Evolutionary conservation across 805 yeast genomes (phyloP).

Genomic region (Tetrapisispora nanseiensis): DNA sequence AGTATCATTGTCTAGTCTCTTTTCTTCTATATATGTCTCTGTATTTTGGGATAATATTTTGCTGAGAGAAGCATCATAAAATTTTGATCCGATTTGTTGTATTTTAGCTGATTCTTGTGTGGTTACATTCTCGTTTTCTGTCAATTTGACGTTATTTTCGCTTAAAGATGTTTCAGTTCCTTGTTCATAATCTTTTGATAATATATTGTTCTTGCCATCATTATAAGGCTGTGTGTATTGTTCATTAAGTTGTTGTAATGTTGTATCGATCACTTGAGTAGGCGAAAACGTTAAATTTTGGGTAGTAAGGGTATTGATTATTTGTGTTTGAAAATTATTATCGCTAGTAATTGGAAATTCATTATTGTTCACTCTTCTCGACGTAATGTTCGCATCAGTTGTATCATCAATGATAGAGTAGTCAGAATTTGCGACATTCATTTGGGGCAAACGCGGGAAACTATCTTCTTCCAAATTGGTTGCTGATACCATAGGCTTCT

Average conservation of each 20-base stretch:
- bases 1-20: too few species aligned
- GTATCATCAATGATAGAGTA: constrained; percentile 12
- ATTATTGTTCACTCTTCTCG: constrained; percentile 12
- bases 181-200: background rate
- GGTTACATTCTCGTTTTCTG: background rate
- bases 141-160: background rate
- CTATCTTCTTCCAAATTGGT: background rate
- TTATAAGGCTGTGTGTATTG: background rate
- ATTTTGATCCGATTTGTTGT: constrained; percentile 1
- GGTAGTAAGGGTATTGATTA: constrained; percentile 10
- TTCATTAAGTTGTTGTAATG: background rate
- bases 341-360: constrained; percentile 3
- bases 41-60: background rate
- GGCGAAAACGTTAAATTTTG: constrained; percentile 4
- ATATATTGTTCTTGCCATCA: background rate
- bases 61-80: background rate
- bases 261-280: constrained; percentile 1
- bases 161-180: background rate
- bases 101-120: constrained; percentile 7
- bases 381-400: constrained; percentile 11
- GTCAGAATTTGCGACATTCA: background rate
- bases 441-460: background rate
- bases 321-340: constrained; percentile 15
- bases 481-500: background rate
- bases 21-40: background rate